A percentile compares a stretch with the other conserved stretches of the same genome.
Evolutionary conservation across 2,329 filamentous ascomycete genomes (phyloP).

Genomic region (Capronia coronata): DNA sequence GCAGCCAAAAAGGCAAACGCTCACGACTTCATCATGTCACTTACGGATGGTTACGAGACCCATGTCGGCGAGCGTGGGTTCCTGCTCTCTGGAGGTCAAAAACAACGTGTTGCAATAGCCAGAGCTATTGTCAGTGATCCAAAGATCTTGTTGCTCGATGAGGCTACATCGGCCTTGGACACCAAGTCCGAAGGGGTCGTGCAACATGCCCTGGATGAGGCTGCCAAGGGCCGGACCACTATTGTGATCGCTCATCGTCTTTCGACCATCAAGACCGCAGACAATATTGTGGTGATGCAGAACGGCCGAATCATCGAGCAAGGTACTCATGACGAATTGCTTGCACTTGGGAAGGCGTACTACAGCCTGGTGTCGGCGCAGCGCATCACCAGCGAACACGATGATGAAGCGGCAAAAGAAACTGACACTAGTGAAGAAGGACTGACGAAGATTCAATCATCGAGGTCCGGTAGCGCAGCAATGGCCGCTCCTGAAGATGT

Average conservation of each 20-base stretch:
- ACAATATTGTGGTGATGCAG: constrained; percentile 94
- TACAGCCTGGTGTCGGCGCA: constrained; percentile 82
- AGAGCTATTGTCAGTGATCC: constrained; percentile 85
- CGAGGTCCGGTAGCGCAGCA: constrained; percentile 28
- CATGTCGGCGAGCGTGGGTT: constrained; percentile 95
- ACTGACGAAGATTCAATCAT: constrained; percentile 32
- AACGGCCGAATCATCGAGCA: constrained; percentile 84
- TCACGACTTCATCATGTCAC: constrained; percentile 75
- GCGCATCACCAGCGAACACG: constrained; percentile 59
- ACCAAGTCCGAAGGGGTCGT: constrained; percentile 93
- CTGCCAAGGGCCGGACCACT: constrained; percentile 79
- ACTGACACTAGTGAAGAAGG: constrained; percentile 30
- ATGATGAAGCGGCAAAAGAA: constrained; percentile 32
- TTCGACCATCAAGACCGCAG: constrained; percentile 86
- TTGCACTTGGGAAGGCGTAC: constrained; percentile 67
- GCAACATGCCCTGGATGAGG: constrained; percentile 82
- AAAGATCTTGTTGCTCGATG: constrained; percentile 85
- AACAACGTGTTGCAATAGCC: constrained; percentile 93
- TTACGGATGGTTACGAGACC: constrained; percentile 87
- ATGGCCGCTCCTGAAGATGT: constrained; percentile 32
- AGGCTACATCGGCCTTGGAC: constrained; percentile 89
- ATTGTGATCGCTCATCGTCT: constrained; percentile 94
- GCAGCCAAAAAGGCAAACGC: constrained; percentile 90
- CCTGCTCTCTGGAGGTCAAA: constrained; percentile 86
- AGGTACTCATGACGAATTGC: constrained; percentile 74